Base-by-base conservation (phyloP, 2,329 filamentous ascomycete species). In the Epichloe sibirici region DNA sequence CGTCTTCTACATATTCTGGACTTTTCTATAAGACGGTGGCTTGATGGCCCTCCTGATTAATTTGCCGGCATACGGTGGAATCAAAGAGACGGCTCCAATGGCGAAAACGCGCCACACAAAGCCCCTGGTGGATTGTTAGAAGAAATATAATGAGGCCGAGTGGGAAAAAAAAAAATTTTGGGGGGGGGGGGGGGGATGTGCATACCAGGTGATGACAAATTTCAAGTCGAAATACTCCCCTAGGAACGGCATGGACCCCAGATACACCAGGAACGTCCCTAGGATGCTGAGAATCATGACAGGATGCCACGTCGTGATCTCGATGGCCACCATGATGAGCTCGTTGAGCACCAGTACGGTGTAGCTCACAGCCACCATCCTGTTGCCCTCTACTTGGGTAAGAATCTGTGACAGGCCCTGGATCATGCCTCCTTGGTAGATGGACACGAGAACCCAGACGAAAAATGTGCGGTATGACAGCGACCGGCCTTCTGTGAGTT, bases 301-400 rank as follows among this genome's bases (percentile, higher is more conserved):
- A 40, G 86, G 86, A 68, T 97, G 93, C 93, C 93, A 98, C 0
- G 93, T 98, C 3, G 89, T 95, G 61, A 98, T 88, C 65, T 95
- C 88, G 54, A 95, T 88, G 3, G 90, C 91, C 2, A 97, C 93
- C 94, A 98, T 98, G 61, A 94, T 79, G 55, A 98, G 78, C 66
- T 98, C 93, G 67, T 97, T 98, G 56, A 97, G 73, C 5, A 98
- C 83, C 2, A 98, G 79, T 0, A 90, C 89, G 0, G 91, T 94
- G 65, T 95, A 98, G 53, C 85, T 90, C 45, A 98, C 88, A 25
- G 87, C 82, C 51, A 97, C 88, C 84, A 98, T 95, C 55, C 73
- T 75, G 12, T 77, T 74, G 1, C 82, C 78, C 58, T 88, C 82
- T 3, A 88, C 83, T 56, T 88, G 85, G 3, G 93, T 86, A 23